Evolutionary conservation across 495 filamentous ascomycete genomes (phyloP).

Genomic region (Ramalina peruviana): DNA sequence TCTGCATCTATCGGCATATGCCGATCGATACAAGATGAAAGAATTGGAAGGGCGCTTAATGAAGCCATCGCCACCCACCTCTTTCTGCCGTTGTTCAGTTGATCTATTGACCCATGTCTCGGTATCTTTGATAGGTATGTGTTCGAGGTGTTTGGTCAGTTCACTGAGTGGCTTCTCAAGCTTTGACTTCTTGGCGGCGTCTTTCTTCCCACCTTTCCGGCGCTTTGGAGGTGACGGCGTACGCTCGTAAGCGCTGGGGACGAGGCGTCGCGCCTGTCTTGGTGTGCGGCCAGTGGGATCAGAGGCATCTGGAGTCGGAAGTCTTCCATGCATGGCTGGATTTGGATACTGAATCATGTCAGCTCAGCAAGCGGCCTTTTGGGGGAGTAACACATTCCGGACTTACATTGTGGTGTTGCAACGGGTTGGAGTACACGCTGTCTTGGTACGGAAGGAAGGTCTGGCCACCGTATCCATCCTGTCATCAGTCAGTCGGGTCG

Average conservation of each 20-base stretch:
- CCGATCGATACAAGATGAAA: constrained; percentile 96
- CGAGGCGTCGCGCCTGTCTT: constrained; percentile 2
- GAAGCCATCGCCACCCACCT: constrained; percentile 64
- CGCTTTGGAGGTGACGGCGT: constrained; percentile 21
- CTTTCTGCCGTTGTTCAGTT: constrained; percentile 45
- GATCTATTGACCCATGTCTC: constrained; percentile 66
- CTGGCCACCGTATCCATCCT: constrained; percentile 16
- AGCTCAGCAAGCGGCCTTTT: background rate
- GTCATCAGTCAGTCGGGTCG: constrained; percentile 4
- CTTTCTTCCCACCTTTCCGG: constrained; percentile 16
- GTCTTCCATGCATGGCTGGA: constrained; percentile 6
- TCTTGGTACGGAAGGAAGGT: constrained; percentile 4
- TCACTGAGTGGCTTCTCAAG: constrained; percentile 62
- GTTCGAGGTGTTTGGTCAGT: constrained; percentile 50
- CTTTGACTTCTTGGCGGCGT: constrained; percentile 28
- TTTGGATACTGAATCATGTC: constrained; percentile 8
- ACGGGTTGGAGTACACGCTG: background rate
- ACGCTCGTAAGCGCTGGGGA: constrained; percentile 2
- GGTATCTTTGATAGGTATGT: constrained; percentile 64
- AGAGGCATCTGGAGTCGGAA: constrained; percentile 8
- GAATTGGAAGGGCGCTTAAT: constrained; percentile 93
- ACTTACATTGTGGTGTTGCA: constrained; percentile 11
- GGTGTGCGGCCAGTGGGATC: constrained; percentile 1
- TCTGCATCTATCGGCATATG: constrained; percentile 79
- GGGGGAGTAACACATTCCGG: background rate